Percentiles rank a stretch among this genome's conserved stretches.
Conservation (phyloP, 2,329 filamentous ascomycete species). For the Cryphonectria parasitica region DNA sequence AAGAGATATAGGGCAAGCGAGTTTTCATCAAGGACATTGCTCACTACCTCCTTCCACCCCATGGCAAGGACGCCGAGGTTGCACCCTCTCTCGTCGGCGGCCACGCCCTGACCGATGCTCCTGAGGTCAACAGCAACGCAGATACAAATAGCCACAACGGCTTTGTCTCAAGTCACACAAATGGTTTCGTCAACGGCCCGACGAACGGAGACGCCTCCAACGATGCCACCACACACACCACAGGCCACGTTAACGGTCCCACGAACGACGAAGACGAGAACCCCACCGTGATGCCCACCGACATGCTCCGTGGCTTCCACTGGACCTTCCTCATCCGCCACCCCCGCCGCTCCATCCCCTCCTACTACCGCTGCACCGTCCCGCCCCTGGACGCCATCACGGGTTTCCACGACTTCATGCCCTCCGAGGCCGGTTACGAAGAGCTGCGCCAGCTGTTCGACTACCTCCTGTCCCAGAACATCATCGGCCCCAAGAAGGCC, state of each 20-base stretch:
- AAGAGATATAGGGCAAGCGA: slow-evolving; percentile 71
- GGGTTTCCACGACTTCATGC: slow-evolving; percentile 85
- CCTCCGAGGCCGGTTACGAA: slow-evolving; percentile 85
- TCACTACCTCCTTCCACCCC: slow-evolving; percentile 84
- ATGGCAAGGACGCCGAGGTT: slow-evolving; percentile 67
- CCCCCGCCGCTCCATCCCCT: slow-evolving; percentile 88
- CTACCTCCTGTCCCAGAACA: slow-evolving; percentile 69
- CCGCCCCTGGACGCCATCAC: slow-evolving; percentile 83
- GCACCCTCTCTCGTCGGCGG: slow-evolving; percentile 79
- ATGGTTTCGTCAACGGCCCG: slow-evolving; percentile 38
- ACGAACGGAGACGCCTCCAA: slow-evolving; percentile 30
- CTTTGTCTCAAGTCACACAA: slow-evolving; percentile 32
- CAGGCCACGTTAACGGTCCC: slow-evolving; percentile 37
- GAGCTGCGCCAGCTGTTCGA: slow-evolving; percentile 89
- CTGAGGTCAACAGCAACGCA: slow-evolving; percentile 12
- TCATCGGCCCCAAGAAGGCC: slow-evolving; percentile 71
- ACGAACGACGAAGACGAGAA: slow-evolving; percentile 65
- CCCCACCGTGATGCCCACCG: slow-evolving; percentile 80
- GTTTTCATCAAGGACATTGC: slow-evolving; percentile 98
- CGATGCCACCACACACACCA: slow-evolving; percentile 34
- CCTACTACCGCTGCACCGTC: slow-evolving; percentile 91
- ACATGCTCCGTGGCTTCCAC: slow-evolving; percentile 78
- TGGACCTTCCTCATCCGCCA: slow-evolving; percentile 97
- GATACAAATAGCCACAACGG: slow-evolving; percentile 21
- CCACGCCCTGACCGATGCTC: slow-evolving; percentile 32